Base-by-base conservation (phyloP, 768 basidiomycete genomes). In the Chalciporus sphaerocephalus region DNA sequence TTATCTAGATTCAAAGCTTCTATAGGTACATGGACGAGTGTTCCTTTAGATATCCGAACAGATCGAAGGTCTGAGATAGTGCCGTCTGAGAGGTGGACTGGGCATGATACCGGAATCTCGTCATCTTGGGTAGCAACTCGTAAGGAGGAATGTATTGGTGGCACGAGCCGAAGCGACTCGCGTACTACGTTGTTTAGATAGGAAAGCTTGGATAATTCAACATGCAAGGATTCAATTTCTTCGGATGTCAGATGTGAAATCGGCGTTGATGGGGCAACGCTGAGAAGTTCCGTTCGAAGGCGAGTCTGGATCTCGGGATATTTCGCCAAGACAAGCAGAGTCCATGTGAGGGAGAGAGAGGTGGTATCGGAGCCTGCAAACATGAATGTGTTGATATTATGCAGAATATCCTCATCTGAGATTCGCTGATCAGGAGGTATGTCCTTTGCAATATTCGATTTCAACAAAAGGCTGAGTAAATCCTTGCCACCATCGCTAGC, bases 341-440 rank as follows among this genome's bases (percentile, higher is more conserved):
- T 82, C 92, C 93, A 96, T 0, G 88, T 88, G 35, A 95, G 67
- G 5, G 84, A 77, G 22, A 93, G 78, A 2, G 87, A 87, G 10
- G 85, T 85, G 1, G 91, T 90, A 57, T 94, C 91, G 11, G 92
- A 89, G 4, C 92, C 92, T 17, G 87, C 90, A 60, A 92, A 91
- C 74, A 92, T 81, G 62, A 94, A 87, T 0, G 91, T 92, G 55
- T 87, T 90, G 64, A 94, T 83, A 48, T 83, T 92, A 57, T 89
- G 73, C 10, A 92, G 72, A 40, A 94, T 83, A 56, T 95, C 93
- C 23, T 86, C 81, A 58, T 96, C 93, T 0, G 91, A 86, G 53
- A 95, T 82, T 27, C 83, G 78, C 51, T 85, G 80, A 39, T 85
- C 81, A 0, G 71, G 70, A 24, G 81, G 74, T 13, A 89, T 69